Percentiles rank a stretch among this genome's conserved stretches.
phyloP scores from a whole-genome alignment of 768 basidiomycete species.

The Daedaleopsis sinensis region DNA sequence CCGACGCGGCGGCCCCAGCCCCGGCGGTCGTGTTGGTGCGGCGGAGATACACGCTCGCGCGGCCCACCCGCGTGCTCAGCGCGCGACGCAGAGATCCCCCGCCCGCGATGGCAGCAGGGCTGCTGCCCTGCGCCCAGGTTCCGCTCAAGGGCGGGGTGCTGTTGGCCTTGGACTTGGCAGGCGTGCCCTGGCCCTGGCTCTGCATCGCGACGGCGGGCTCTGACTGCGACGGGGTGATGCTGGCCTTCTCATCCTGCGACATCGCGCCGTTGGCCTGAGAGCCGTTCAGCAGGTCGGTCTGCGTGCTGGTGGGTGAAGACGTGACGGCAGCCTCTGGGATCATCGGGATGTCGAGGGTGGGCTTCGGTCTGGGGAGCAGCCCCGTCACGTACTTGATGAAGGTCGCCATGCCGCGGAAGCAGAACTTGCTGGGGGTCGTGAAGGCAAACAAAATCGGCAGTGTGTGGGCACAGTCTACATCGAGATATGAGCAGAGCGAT shows the following conservation, averaged over 20 bases:
- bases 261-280: background rate
- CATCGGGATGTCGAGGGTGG: background rate
- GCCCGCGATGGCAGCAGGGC: background rate
- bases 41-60: constrained; percentile 17
- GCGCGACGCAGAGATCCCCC: constrained; percentile 11
- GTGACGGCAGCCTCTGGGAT: background rate
- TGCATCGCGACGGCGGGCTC: background rate
- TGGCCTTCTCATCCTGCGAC: background rate
- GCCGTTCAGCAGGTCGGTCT: background rate
- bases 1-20: background rate
- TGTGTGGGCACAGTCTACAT: constrained; percentile 68
- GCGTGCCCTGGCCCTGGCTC: background rate
- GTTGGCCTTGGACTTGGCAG: background rate
- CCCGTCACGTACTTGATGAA: constrained; percentile 72
- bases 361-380: constrained; percentile 29
- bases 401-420: constrained; percentile 74
- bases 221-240: background rate
- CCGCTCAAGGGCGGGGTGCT: background rate
- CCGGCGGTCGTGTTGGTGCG: constrained; percentile 1
- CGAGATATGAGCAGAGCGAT: background rate
- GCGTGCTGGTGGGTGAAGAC: background rate
- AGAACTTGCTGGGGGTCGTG: constrained; percentile 78
- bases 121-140: background rate
- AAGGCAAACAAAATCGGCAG: constrained; percentile 76
- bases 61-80: constrained; percentile 14